A percentile compares a stretch with the other conserved stretches of the same genome.
Evolutionary conservation across 305 asterid genomes (phyloP).

Genomic region (Salvia sclarea): DNA sequence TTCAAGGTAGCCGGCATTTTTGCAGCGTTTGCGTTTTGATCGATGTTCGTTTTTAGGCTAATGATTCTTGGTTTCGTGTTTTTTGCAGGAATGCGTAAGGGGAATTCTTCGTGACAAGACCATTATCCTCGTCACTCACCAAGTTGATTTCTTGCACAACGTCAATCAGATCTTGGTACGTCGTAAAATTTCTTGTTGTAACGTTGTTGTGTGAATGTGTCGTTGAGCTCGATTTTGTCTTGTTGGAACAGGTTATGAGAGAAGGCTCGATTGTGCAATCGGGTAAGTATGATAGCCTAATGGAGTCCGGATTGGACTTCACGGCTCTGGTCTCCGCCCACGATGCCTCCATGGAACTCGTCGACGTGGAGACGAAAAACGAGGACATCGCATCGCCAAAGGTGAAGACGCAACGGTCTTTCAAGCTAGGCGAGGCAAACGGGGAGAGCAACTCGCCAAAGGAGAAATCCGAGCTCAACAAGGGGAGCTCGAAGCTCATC

Average conservation of each 20-base stretch:
- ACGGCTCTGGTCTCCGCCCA: slow-evolving; percentile 81
- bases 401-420: slow-evolving; percentile 41
- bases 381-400: slow-evolving; percentile 38
- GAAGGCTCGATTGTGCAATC: slow-evolving; percentile 86
- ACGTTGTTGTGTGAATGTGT: background rate
- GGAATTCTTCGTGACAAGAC: slow-evolving; percentile 84
- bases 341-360: slow-evolving; percentile 91
- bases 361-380: slow-evolving; percentile 61
- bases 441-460: slow-evolving; percentile 50
- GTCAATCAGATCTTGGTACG: slow-evolving; percentile 87
- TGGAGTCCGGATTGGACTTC: slow-evolving; percentile 70
- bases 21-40: background rate
- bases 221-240: slow-evolving; percentile 9
- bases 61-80: background rate
- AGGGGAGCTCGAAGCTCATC: slow-evolving; percentile 69
- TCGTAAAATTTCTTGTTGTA: background rate
- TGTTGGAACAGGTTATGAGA: slow-evolving; percentile 76
- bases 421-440: slow-evolving; percentile 53
- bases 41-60: background rate
- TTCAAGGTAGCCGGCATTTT: slow-evolving; percentile 61
- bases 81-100: slow-evolving; percentile 82
- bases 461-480: slow-evolving; percentile 37
- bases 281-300: slow-evolving; percentile 66
- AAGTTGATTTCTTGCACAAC: slow-evolving; percentile 96
- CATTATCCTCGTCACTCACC: slow-evolving; percentile 86